Base-by-base conservation (phyloP, 768 basidiomycete species). In the Calocera viscosa region DNA sequence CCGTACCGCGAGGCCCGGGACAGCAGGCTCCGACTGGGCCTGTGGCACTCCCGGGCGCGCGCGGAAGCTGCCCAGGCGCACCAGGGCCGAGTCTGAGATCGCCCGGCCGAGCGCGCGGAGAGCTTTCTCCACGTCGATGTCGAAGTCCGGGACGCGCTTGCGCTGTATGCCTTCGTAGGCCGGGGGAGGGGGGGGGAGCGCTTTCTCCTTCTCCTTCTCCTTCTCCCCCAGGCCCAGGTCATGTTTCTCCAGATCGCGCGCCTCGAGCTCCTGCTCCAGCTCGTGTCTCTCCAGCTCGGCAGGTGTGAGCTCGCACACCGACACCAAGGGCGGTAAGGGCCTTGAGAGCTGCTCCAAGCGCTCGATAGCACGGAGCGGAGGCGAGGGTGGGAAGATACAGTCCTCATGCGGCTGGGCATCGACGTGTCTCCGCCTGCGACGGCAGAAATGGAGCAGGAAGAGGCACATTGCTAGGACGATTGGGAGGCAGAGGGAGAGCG, bases 401-500 rank as follows among this genome's bases (percentile, higher is more conserved):
- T 60, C 53, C 53, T 32, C 53, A 10, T 60, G 35, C 35, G 35
- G 26, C 30, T 26, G 14, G 11, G 26, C 53, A 2, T 5, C 53
- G 11, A 12, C 14, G 26, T 60, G 53, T 8, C 53, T 2, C 30
- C 30, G 11, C 7, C 53, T 11, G 14, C 53, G 53, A 19, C 53
- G 53, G 22, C 53, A 60, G 53, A 60, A 60, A 19, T 60, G 53
- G 30, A 60, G 53, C 14, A 60, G 53, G 53, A 60, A 60, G 53
- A 60, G 53, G 22, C 53, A 60, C 53, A 60, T 60, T 16, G 53
- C 53, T 7, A 60, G 53, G 24, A 60, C 26, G 2, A 60, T 2
- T 10, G 53, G 53, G 53, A 60, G 53, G 30, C 53, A 60, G 14
- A 60, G 53, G 53, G 53, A 2, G 24, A 60, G 53, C 11, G 53